Conservation (phyloP, 2,329 filamentous ascomycete genomes). For the Septoria petroselini region DNA sequence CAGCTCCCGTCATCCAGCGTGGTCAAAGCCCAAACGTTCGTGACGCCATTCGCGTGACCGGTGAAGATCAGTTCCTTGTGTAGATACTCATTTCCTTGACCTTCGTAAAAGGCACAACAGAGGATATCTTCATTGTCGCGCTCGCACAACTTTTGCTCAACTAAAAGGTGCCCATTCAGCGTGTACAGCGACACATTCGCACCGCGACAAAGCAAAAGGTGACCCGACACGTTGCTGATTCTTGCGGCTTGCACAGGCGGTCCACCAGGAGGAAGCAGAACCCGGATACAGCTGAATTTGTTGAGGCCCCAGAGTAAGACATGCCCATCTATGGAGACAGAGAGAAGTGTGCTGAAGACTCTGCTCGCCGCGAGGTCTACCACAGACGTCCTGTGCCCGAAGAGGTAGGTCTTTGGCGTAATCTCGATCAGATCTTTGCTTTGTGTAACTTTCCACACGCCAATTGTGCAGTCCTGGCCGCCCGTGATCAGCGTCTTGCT, state of each 20-base stretch:
- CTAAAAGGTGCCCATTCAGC: slow-evolving; percentile 77
- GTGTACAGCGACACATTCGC: slow-evolving; percentile 75
- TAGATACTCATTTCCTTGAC: slow-evolving; percentile 84
- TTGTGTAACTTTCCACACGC: slow-evolving; percentile 69
- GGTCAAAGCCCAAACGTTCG: slow-evolving; percentile 66
- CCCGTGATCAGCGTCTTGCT: slow-evolving; percentile 88
- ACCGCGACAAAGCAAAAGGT: slow-evolving; percentile 80
- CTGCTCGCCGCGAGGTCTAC: slow-evolving; percentile 79
- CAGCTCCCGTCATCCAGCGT: slow-evolving; percentile 62
- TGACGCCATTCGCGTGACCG: slow-evolving; percentile 76
- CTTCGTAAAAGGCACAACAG: slow-evolving; percentile 89
- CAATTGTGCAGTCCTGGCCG: slow-evolving; percentile 87
- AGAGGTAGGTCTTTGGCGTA: slow-evolving; percentile 72
- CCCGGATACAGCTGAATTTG: slow-evolving; percentile 71
- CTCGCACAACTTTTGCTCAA: slow-evolving; percentile 77
- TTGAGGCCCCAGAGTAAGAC: slow-evolving; percentile 94
- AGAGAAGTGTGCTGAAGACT: slow-evolving; percentile 83
- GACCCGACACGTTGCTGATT: slow-evolving; percentile 87
- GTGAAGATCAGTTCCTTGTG: slow-evolving; percentile 85
- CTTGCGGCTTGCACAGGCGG: slow-evolving; percentile 63
- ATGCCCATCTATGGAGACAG: slow-evolving; percentile 75
- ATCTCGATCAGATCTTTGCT: slow-evolving; percentile 70
- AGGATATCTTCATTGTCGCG: slow-evolving; percentile 66
- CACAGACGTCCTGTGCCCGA: slow-evolving; percentile 84
- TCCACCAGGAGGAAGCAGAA: slow-evolving; percentile 50